These are phyloP conservation scores for Podospora didyma DNA, from an alignment of 495 filamentous ascomycete species.

Conservation along the genomic window DNA sequence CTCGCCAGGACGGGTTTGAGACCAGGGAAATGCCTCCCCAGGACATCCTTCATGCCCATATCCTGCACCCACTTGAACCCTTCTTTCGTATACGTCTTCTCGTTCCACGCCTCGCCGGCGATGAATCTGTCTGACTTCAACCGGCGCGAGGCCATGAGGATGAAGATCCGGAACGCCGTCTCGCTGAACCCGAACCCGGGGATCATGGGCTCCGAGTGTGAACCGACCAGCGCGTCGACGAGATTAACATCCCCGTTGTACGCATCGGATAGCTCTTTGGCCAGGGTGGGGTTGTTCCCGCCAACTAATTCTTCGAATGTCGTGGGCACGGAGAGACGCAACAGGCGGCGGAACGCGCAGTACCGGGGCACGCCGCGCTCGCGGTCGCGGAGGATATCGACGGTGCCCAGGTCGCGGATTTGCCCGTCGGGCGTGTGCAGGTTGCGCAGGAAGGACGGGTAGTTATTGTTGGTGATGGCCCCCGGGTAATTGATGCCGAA, in stretches of 20 bases:
- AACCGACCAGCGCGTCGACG: slow-evolving; percentile 38
- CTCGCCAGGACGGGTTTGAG: slow-evolving; percentile 21
- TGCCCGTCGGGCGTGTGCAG: slow-evolving; percentile 30
- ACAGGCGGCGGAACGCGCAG: slow-evolving; percentile 38
- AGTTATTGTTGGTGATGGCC: slow-evolving; percentile 40
- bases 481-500: slow-evolving; percentile 46
- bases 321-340: slow-evolving; percentile 28
- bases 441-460: slow-evolving; percentile 34
- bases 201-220: slow-evolving; percentile 32
- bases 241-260: slow-evolving; percentile 33
- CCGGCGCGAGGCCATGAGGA: slow-evolving; percentile 33
- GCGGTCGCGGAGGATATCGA: slow-evolving; percentile 43
- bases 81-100: slow-evolving; percentile 33
- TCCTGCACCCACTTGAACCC: slow-evolving; percentile 40
- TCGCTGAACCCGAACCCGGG: slow-evolving; percentile 42
- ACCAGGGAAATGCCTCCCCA: slow-evolving; percentile 35
- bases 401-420: slow-evolving; percentile 33
- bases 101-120: slow-evolving; percentile 29
- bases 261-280: slow-evolving; percentile 20
- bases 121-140: slow-evolving; percentile 43
- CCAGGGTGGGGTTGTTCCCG: slow-evolving; percentile 30
- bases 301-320: slow-evolving; percentile 35
- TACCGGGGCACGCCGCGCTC: slow-evolving; percentile 46
- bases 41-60: slow-evolving; percentile 27
- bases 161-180: slow-evolving; percentile 38